Evolutionary conservation across 2,329 filamentous ascomycete species (phyloP).

Genomic region (Penicillium rolfsii): DNA sequence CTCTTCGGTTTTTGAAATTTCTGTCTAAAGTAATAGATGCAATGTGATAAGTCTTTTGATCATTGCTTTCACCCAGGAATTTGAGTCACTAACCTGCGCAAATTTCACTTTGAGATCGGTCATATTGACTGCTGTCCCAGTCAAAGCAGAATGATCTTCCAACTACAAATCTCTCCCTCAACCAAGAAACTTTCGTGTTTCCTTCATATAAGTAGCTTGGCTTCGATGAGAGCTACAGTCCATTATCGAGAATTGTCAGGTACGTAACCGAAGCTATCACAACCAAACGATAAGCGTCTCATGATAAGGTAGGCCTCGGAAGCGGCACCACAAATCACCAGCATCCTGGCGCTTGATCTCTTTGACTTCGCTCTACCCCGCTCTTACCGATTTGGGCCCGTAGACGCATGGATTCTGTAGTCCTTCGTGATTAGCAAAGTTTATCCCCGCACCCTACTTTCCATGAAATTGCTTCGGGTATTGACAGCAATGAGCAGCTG

Average conservation of each 20-base stretch:
- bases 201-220: neutral
- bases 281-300: neutral
- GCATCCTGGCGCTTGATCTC: neutral
- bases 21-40: neutral
- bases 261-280: neutral
- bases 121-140: neutral
- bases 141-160: neutral
- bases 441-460: neutral
- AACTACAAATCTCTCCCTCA: neutral
- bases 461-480: neutral
- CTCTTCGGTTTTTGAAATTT: neutral
- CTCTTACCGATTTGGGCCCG: neutral
- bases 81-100: neutral
- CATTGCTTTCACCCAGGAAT: neutral
- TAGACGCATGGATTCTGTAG: too few relatives aligned
- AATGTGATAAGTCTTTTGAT: neutral
- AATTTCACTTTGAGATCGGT: neutral
- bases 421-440: neutral
- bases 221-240: neutral
- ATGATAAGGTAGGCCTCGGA: neutral
- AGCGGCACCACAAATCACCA: neutral
- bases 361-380: neutral
- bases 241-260: neutral
- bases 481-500: neutral
- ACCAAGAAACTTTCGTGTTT: neutral